A percentile compares a stretch with the other conserved stretches of the same genome.
These are phyloP conservation scores for Lagerstroemia speciosa DNA, from an alignment of 345 rosid species.

Conservation along the genomic window DNA sequence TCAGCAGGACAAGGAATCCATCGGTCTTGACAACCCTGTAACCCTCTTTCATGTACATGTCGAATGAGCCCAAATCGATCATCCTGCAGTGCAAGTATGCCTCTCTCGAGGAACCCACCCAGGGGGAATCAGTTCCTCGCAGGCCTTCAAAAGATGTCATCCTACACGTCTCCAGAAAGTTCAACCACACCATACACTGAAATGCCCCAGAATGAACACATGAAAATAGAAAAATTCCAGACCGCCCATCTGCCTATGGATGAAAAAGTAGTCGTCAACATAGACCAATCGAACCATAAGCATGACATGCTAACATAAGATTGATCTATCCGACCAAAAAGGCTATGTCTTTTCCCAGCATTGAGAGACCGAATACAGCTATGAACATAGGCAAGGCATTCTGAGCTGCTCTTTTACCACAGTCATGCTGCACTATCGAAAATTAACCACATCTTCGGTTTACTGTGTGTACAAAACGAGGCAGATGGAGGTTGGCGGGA, in stretches of 20 bases:
- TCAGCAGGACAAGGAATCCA: slow-evolving; percentile 52
- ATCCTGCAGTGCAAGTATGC: slow-evolving; percentile 87
- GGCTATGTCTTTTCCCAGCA: background rate
- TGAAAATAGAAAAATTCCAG: background rate
- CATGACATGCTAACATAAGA: background rate
- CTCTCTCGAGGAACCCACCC: slow-evolving; percentile 47
- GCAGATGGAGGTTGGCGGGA: too few relatives aligned
- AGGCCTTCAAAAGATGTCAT: slow-evolving; percentile 87
- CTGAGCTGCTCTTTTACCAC: slow-evolving; percentile 61
- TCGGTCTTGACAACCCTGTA: slow-evolving; percentile 58
- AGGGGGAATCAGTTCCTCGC: slow-evolving; percentile 69
- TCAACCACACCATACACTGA: slow-evolving; percentile 3
- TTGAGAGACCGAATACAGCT: background rate
- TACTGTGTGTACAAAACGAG: too few relatives aligned
- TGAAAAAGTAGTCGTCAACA: background rate
- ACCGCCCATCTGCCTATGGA: background rate
- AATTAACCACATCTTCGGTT: too few relatives aligned
- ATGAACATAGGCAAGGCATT: slow-evolving; percentile 29
- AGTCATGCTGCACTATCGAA: slow-evolving; percentile 91
- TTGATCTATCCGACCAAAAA: background rate
- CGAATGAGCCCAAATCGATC: slow-evolving; percentile 81
- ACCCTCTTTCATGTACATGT: slow-evolving; percentile 83
- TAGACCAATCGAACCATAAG: too few relatives aligned
- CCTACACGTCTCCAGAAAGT: slow-evolving; percentile 73
- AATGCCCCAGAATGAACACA: background rate